Conservation (phyloP, 2,329 filamentous ascomycete genomes). For the Talaromyces pinophilus region DNA sequence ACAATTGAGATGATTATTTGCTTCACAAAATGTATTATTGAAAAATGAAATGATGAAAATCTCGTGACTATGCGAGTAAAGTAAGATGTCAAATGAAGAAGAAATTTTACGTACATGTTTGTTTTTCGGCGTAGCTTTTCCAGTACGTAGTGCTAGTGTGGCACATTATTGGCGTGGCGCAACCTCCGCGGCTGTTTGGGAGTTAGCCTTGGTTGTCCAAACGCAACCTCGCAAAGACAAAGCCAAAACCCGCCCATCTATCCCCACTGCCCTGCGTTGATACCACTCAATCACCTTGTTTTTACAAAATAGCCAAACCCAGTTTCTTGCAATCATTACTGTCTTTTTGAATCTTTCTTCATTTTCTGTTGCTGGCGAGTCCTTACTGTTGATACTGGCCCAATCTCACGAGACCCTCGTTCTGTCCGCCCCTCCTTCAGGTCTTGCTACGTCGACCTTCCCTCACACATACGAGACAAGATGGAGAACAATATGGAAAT, state of each 20-base stretch:
- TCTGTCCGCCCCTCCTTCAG: constrained; percentile 30
- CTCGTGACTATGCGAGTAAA: background rate
- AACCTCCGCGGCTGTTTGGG: constrained; percentile 20
- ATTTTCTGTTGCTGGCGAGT: constrained; percentile 26
- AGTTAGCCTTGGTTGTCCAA: constrained; percentile 16
- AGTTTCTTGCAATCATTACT: background rate
- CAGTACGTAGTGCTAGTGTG: background rate
- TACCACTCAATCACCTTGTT: background rate
- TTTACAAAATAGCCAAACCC: background rate
- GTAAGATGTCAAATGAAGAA: background rate
- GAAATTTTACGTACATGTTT: background rate
- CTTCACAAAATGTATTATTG: constrained; percentile 12
- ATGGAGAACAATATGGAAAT: constrained; percentile 99
- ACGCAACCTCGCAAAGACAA: constrained; percentile 19
- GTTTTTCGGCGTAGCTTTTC: background rate
- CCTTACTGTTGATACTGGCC: constrained; percentile 11
- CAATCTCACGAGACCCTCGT: constrained; percentile 24
- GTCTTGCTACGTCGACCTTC: constrained; percentile 25
- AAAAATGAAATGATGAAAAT: constrained; percentile 47
- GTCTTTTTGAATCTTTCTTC: constrained; percentile 11
- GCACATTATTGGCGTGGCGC: constrained; percentile 18
- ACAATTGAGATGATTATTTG: background rate
- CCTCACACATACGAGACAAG: constrained; percentile 30
- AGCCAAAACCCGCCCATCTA: constrained; percentile 13
- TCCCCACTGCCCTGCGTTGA: constrained; percentile 7